These are phyloP conservation scores for Apiospora marii DNA, from an alignment of 2,329 filamentous ascomycete genomes.

Conservation along the genomic window DNA sequence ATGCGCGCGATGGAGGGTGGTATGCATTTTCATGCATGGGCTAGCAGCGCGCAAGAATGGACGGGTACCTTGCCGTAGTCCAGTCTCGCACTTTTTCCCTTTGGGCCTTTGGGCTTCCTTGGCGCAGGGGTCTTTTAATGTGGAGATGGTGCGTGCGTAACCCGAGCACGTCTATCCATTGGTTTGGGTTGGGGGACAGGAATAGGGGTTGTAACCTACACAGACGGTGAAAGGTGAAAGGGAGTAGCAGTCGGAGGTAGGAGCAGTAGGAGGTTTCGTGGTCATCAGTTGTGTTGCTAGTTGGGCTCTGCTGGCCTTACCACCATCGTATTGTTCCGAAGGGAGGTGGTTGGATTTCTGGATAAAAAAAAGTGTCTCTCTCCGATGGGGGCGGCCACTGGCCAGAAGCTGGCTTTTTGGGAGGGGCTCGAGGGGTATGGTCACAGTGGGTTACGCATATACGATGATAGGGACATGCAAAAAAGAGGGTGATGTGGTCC, in stretches of 20 bases:
- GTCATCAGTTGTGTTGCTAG: background rate
- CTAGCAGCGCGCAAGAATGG: slow-evolving; percentile 6
- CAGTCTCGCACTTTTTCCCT: background rate
- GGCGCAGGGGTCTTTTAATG: slow-evolving; percentile 16
- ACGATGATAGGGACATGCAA: background rate
- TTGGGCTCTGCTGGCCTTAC: background rate
- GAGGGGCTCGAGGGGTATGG: background rate
- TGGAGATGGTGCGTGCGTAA: slow-evolving; percentile 16
- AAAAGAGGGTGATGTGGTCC: slow-evolving; percentile 12
- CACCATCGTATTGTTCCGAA: slow-evolving; percentile 7
- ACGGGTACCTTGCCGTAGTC: slow-evolving; percentile 24
- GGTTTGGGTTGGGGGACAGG: background rate
- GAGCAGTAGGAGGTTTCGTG: background rate
- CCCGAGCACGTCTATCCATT: slow-evolving; percentile 3
- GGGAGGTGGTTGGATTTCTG: background rate
- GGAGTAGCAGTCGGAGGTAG: background rate
- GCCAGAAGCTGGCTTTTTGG: background rate
- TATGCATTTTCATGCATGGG: slow-evolving; percentile 19
- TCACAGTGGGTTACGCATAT: slow-evolving; percentile 17
- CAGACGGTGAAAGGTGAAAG: slow-evolving; percentile 13
- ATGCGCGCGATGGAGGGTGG: slow-evolving; percentile 14
- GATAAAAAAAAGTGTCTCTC: background rate
- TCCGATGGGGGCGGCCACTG: background rate
- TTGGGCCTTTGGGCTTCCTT: background rate
- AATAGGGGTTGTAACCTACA: slow-evolving; percentile 16